These are phyloP conservation scores for Dendrocalamus latiflorus DNA, from an alignment of 202 grass and related monocot species.

Conservation along the genomic window DNA sequence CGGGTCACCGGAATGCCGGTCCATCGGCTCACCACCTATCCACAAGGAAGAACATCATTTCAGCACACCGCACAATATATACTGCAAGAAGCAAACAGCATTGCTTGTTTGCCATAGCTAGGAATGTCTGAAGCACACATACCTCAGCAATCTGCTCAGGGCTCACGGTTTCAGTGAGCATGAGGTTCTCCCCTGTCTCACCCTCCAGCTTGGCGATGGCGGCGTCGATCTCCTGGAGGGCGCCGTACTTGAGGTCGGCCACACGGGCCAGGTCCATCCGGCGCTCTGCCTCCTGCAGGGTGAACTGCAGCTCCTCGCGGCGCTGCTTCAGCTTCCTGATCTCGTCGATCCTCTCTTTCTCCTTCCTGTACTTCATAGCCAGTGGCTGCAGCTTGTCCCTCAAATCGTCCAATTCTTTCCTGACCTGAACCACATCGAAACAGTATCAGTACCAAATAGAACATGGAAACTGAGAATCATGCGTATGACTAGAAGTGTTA, in stretches of 20 bases:
- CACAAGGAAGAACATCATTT: background rate
- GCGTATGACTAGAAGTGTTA: too few species aligned
- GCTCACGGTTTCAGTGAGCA: slow-evolving; percentile 88
- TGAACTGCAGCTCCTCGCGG: slow-evolving; percentile 75
- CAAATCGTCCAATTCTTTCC: slow-evolving; percentile 78
- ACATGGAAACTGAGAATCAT: too few species aligned
- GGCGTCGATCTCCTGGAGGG: slow-evolving; percentile 68
- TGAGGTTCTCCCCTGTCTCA: slow-evolving; percentile 81
- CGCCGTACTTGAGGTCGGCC: slow-evolving; percentile 80
- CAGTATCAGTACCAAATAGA: background rate
- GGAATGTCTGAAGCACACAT: background rate
- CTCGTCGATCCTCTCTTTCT: slow-evolving; percentile 92
- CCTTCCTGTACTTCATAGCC: slow-evolving; percentile 87
- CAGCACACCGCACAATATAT: background rate
- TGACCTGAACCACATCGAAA: slow-evolving; percentile 40
- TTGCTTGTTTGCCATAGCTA: background rate
- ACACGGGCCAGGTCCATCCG: slow-evolving; percentile 88
- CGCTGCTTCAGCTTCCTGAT: slow-evolving; percentile 86
- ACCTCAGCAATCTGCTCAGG: slow-evolving; percentile 98
- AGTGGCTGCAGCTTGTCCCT: slow-evolving; percentile 93
- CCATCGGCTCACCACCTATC: slow-evolving; percentile 84
- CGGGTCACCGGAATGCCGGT: slow-evolving; percentile 90
- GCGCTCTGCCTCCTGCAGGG: slow-evolving; percentile 79
- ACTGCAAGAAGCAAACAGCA: background rate
- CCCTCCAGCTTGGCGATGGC: slow-evolving; percentile 79